phyloP scores from a whole-genome alignment of 106 monocot species.

The Iris macrosiphon region DNA sequence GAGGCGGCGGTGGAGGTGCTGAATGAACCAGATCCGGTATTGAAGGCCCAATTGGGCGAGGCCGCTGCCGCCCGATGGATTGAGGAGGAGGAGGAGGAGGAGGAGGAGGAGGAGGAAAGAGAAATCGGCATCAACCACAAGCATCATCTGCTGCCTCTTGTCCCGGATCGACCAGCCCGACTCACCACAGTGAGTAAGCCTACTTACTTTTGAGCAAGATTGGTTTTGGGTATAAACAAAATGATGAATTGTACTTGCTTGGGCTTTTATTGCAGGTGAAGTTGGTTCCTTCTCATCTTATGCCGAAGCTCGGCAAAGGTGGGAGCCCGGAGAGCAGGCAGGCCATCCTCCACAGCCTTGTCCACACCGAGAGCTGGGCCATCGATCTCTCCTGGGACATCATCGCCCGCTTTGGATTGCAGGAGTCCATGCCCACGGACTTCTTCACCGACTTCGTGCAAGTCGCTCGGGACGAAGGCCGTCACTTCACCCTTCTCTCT shows the following conservation, averaged over 20 bases:
- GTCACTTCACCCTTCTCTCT: constrained; percentile 58
- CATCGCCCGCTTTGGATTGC: constrained; percentile 65
- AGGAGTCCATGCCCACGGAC: constrained; percentile 53
- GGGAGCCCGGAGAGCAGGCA: constrained; percentile 76
- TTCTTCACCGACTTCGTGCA: constrained; percentile 79
- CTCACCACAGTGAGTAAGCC: constrained; percentile 16
- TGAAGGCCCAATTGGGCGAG: constrained; percentile 69
- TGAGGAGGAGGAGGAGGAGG: too few species aligned
- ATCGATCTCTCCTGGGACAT: constrained; percentile 97
- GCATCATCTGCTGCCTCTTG: not conserved
- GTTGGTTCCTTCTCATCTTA: constrained; percentile 46
- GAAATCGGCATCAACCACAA: too few species aligned
- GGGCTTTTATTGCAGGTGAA: constrained; percentile 23
- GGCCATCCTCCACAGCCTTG: constrained; percentile 89
- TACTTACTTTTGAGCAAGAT: too few species aligned
- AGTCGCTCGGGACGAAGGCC: constrained; percentile 82
- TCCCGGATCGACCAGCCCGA: constrained; percentile 59
- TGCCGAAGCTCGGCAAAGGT: constrained; percentile 87
- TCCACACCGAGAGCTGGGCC: constrained; percentile 96
- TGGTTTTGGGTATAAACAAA: too few species aligned
- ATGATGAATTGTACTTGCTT: not conserved
- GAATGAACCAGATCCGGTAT: constrained; percentile 48
- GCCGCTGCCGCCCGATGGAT: constrained; percentile 44
- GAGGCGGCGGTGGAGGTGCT: constrained; percentile 61
- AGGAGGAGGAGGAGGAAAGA: too few species aligned